Percentiles rank a stretch among this genome's conserved stretches.
These are phyloP conservation scores for Botrytis paeoniae DNA, from an alignment of 2,329 filamentous ascomycete species.

Conservation along the genomic window DNA sequence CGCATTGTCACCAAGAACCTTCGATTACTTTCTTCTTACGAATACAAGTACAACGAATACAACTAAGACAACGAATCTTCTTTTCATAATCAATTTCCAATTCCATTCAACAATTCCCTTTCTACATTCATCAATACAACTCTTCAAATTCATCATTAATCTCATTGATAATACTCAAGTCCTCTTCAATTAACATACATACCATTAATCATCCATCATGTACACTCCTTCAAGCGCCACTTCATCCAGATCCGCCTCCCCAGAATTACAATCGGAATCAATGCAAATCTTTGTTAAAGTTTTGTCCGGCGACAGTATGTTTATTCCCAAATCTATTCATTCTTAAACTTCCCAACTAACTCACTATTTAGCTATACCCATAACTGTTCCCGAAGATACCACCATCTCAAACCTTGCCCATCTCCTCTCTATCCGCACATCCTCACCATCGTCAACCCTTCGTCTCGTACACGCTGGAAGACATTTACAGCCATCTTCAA, in stretches of 20 bases:
- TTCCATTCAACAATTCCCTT: neutral
- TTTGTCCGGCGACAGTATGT: slow-evolving; percentile 55
- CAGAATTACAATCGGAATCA: slow-evolving; percentile 44
- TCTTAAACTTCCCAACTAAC: slow-evolving; percentile 20
- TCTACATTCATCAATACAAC: neutral
- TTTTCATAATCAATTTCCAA: neutral
- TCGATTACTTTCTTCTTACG: slow-evolving; percentile 12
- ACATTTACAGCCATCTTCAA: slow-evolving; percentile 44
- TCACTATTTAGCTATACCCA: slow-evolving; percentile 50
- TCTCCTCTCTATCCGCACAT: slow-evolving; percentile 56
- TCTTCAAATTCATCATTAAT: neutral
- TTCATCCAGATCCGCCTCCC: slow-evolving; percentile 37
- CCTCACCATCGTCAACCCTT: slow-evolving; percentile 48
- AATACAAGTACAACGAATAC: slow-evolving; percentile 19
- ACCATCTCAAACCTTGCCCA: slow-evolving; percentile 54
- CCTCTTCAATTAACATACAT: neutral
- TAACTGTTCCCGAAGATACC: slow-evolving; percentile 52
- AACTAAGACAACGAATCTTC: neutral
- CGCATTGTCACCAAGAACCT: slow-evolving; percentile 8
- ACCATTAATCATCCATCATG: slow-evolving; percentile 26
- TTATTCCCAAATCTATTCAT: slow-evolving; percentile 2
- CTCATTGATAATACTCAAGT: neutral
- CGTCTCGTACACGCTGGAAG: slow-evolving; percentile 57
- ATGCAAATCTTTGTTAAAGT: slow-evolving; percentile 63
- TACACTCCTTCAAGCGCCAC: slow-evolving; percentile 26